A percentile compares a stretch with the other conserved stretches of the same genome.
phyloP scores from a whole-genome alignment of 257 asterid genomes.

The Solanum phureja region DNA sequence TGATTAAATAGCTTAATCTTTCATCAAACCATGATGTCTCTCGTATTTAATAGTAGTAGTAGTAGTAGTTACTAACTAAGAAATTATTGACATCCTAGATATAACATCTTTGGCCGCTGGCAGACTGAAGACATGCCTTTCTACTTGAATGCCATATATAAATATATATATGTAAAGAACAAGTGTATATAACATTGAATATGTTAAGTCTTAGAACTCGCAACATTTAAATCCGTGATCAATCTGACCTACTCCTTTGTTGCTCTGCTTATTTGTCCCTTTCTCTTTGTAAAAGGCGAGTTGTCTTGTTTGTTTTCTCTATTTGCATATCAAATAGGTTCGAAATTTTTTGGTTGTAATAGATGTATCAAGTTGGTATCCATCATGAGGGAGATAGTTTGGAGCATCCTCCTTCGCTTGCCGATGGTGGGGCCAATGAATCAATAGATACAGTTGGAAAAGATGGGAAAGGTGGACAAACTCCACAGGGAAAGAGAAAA shows the following conservation, averaged over 20 bases:
- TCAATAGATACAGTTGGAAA: background rate
- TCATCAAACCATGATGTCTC: background rate
- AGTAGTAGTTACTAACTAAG: background rate
- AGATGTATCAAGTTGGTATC: slow-evolving; percentile 1
- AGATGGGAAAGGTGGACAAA: background rate
- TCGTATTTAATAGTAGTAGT: background rate
- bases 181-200: background rate
- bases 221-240: background rate
- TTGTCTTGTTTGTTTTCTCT: background rate
- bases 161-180: background rate
- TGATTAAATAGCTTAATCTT: background rate
- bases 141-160: background rate
- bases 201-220: background rate
- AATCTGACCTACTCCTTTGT: background rate
- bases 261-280: background rate
- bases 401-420: background rate
- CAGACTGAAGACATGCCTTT: background rate
- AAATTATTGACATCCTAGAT: background rate
- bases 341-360: background rate
- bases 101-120: background rate
- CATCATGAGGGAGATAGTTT: background rate
- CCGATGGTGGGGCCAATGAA: background rate
- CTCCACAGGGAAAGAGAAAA: background rate
- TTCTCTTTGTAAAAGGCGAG: background rate
- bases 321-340: background rate